These are phyloP conservation scores for Eutrema yunnanense DNA, from an alignment of 345 rosid genomes.

Conservation along the genomic window DNA sequence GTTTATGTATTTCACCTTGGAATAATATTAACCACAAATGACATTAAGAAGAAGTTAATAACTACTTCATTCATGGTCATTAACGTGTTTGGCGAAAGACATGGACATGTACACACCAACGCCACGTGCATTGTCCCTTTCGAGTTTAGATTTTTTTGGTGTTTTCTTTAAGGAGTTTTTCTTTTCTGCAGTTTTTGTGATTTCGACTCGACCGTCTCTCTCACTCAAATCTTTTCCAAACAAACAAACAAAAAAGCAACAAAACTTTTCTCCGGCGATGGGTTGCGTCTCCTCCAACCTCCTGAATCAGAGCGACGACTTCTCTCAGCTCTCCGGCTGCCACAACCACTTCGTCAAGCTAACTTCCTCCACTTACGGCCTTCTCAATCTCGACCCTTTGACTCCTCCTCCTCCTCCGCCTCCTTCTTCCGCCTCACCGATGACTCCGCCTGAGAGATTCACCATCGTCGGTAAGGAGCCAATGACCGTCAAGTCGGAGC, in stretches of 20 bases:
- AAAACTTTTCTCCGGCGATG: constrained; percentile 28
- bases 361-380: constrained; percentile 87
- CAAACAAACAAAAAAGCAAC: neutral
- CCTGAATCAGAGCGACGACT: constrained; percentile 58
- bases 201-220: neutral
- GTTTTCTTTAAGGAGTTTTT: neutral
- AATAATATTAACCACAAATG: no score
- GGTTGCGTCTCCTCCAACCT: constrained; percentile 82
- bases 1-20: no score
- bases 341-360: constrained; percentile 80
- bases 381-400: constrained; percentile 70
- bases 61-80: no score
- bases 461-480: constrained; percentile 36
- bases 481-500: constrained; percentile 34
- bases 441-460: constrained; percentile 58
- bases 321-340: constrained; percentile 54
- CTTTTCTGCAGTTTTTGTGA: neutral
- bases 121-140: constrained; percentile 18
- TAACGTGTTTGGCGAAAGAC: neutral
- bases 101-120: neutral
- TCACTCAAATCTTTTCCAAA: constrained; percentile 12
- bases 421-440: constrained; percentile 28
- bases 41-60: no score
- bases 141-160: neutral
- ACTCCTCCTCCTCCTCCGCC: constrained; percentile 16